Evolutionary conservation across 371 early-diverging fungal species (phyloP).

Genomic region (Basidiobolus meristosporus): DNA sequence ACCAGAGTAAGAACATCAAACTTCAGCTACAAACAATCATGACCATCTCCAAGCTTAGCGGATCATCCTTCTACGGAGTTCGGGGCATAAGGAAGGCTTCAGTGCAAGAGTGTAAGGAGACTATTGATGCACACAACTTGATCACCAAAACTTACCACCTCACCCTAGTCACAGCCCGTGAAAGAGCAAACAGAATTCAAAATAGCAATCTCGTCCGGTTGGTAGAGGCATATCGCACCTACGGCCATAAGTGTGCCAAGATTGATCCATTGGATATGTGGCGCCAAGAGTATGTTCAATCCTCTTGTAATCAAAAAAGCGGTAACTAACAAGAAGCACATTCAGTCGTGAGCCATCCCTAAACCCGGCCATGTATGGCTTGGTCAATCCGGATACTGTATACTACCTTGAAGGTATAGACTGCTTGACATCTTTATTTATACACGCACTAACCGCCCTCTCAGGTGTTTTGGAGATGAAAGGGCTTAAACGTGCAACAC

Average conservation of each 20-base stretch:
- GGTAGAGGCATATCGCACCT: constrained; percentile 62
- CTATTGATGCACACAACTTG: too few relatives aligned
- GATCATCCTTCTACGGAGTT: too few relatives aligned
- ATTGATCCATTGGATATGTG: constrained; percentile 71
- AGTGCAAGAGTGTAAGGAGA: too few relatives aligned
- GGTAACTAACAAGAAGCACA: neutral
- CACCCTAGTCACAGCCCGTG: too few relatives aligned
- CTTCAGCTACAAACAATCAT: too few relatives aligned
- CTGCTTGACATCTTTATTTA: constrained; percentile 59
- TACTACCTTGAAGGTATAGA: constrained; percentile 49
- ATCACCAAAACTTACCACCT: too few relatives aligned
- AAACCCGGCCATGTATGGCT: neutral
- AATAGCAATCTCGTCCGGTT: constrained; percentile 6
- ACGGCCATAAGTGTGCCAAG: constrained; percentile 69
- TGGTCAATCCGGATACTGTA: constrained; percentile 8
- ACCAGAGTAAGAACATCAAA: too few relatives aligned
- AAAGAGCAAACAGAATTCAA: too few relatives aligned
- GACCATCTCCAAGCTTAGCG: too few relatives aligned
- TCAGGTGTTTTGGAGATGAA: too few relatives aligned
- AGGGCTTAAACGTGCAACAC: constrained; percentile 10
- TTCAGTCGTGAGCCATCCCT: neutral
- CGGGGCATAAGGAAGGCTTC: too few relatives aligned
- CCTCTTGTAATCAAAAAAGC: too few relatives aligned
- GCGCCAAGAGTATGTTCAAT: neutral
- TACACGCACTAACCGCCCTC: constrained; percentile 11